Conservation (phyloP, 495 filamentous ascomycete genomes). For the Annulohypoxylon stygium region DNA sequence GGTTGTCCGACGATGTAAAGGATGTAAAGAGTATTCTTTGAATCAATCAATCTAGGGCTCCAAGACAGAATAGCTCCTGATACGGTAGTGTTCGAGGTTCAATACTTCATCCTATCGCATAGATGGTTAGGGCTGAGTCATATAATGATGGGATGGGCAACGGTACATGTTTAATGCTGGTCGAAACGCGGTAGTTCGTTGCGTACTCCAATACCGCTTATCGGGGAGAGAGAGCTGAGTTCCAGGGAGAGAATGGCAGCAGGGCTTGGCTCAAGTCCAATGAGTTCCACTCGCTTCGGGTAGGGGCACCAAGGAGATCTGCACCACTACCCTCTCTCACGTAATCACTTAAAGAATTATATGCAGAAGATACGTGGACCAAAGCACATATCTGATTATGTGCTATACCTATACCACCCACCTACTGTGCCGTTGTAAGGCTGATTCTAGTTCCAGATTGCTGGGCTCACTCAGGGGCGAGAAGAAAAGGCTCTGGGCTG, state of each 20-base stretch:
- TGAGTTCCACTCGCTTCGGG: conserved; percentile 17
- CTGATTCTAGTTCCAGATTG: conserved; percentile 26
- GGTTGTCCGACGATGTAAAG: conserved; percentile 13
- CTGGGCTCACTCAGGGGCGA: conserved; percentile 7
- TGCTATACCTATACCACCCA: neutral
- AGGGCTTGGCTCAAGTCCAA: conserved; percentile 17
- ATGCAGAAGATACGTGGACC: conserved; percentile 17
- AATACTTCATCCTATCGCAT: conserved; percentile 6
- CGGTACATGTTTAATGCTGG: conserved; percentile 3
- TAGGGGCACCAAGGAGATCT: conserved; percentile 19
- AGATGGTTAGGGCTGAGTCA: conserved; percentile 30
- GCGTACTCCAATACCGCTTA: conserved; percentile 16
- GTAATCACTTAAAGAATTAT: conserved; percentile 41
- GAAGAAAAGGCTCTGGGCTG: neutral
- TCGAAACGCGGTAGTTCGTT: conserved; percentile 1
- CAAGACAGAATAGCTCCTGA: conserved; percentile 6
- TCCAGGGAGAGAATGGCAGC: neutral
- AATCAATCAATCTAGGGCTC: conserved; percentile 18
- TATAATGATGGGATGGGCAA: conserved; percentile 26
- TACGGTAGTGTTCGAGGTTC: neutral
- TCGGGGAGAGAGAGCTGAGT: conserved; percentile 23
- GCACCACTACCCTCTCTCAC: conserved; percentile 30
- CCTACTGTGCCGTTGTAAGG: conserved; percentile 28
- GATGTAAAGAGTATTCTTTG: conserved; percentile 9
- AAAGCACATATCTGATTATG: neutral